Percentiles rank a stretch among this genome's conserved stretches.
Conservation (phyloP, 23 red algal genomes). For the Gracilaria vermiculophylla region DNA sequence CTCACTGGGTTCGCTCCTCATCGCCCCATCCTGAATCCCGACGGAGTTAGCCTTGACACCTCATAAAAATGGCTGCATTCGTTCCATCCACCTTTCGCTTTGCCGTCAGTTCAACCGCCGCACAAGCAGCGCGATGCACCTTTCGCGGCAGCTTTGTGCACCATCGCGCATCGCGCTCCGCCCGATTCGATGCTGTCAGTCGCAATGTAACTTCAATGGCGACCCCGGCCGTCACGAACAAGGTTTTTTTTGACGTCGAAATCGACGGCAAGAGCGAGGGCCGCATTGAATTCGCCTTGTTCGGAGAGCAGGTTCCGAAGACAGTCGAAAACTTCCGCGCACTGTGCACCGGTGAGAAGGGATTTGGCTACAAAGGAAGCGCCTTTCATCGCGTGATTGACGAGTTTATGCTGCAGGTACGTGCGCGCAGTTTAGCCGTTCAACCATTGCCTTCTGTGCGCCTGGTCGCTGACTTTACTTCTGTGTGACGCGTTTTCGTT, state of each 20-base stretch:
- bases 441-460: background rate
- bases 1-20: background rate
- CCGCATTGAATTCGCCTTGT: conserved; percentile 88
- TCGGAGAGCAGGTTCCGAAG: conserved; percentile 84
- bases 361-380: conserved; percentile 84
- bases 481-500: background rate
- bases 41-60: too few species aligned
- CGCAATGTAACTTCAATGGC: background rate
- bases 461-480: background rate
- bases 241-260: conserved; percentile 88
- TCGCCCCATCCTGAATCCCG: background rate
- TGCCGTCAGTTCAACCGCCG: background rate
- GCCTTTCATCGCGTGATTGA: conserved; percentile 86
- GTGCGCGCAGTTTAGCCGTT: background rate
- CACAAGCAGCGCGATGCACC: background rate
- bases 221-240: conserved; percentile 52
- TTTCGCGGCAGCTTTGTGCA: background rate
- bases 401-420: conserved; percentile 87
- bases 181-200: background rate
- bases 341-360: conserved; percentile 86
- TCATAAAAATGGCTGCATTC: background rate
- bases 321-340: conserved; percentile 87
- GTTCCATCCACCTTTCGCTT: background rate
- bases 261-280: conserved; percentile 86
- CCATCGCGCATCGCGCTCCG: background rate